Evolutionary conservation across 257 asterid species (phyloP), one percentile per base, ranked within the genome.

Genomic region (Lavandula angustifolia): DNA sequence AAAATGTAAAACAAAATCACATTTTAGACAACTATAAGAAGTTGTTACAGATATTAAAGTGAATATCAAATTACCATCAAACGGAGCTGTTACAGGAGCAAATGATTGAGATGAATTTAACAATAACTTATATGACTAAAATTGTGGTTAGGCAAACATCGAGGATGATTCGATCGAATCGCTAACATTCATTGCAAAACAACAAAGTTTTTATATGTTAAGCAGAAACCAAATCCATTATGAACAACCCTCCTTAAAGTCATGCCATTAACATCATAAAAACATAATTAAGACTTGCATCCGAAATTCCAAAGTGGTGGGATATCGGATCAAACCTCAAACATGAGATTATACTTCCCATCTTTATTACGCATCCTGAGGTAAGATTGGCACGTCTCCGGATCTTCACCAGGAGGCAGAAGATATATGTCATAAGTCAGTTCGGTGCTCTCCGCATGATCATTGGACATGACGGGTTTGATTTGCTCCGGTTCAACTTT

Each of bases 381-480:
- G 79, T 94, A 94, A 56, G 99, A 94, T 72, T 90, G 97, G 78
- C 99, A 94, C 32, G 94, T 82, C 78, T 94, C 97, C 41, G 99
- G 88, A 81, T 94, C 99, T 79, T 94, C 99, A 52, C 99, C 99
- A 48, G 99, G 99, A 42, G 99, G 99, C 53, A 94, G 77, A 79
- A 94, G 99, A 79, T 81, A 94, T 48, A 94, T 94, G 80, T 94
- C 99, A 49, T 90, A 90, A 42, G 91, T 94, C 71, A 86, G 84
- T 76, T 94, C 99, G 0, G 74, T 81, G 61, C 80, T 67, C 74
- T 90, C 97, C 44, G 79, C 37, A 37, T 78, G 85, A 52, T 81
- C 99, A 68, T 85, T 89, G 13, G 86, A 70, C 78, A 94, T 68
- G 73, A 78, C 81, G 56, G 86, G 66, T 78, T 85, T 94, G 84